Conservation (phyloP, 371 early-diverging fungal genomes). For the Lichtheimia corymbifera region DNA sequence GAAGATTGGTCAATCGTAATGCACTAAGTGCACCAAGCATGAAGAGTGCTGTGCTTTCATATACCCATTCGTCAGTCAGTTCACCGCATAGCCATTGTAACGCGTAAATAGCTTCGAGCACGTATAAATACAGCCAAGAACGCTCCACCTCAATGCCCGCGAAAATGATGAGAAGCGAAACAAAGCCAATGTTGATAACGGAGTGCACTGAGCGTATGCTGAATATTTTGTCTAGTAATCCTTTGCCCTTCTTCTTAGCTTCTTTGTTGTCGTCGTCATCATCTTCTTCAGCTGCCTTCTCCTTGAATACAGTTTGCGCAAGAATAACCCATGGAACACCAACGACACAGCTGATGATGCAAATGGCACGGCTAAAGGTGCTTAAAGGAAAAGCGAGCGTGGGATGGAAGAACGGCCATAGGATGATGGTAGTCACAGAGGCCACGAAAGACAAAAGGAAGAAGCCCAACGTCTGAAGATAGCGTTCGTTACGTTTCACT, state of each 20-base stretch:
- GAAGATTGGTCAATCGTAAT: background rate
- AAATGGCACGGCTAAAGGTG: background rate
- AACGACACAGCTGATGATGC: background rate
- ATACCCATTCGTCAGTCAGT: background rate
- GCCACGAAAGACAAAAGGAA: background rate
- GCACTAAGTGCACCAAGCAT: constrained; percentile 1
- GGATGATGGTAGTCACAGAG: background rate
- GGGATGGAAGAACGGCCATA: background rate
- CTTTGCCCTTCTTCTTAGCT: background rate
- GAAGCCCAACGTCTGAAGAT: background rate
- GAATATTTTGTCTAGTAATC: background rate
- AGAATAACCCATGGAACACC: constrained; percentile 1
- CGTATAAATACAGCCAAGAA: background rate
- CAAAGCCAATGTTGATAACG: constrained; percentile 2
- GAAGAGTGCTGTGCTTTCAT: background rate
- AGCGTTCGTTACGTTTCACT: background rate
- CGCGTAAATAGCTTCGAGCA: background rate
- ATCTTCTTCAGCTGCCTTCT: no score
- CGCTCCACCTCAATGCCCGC: background rate
- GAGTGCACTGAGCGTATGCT: background rate
- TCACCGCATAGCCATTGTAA: background rate
- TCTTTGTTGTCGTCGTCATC: no score
- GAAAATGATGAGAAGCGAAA: background rate
- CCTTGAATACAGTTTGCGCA: background rate
- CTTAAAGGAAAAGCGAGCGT: background rate